Base-by-base conservation (phyloP, 495 filamentous ascomycete species). In the Lophiostoma macrostomum region DNA sequence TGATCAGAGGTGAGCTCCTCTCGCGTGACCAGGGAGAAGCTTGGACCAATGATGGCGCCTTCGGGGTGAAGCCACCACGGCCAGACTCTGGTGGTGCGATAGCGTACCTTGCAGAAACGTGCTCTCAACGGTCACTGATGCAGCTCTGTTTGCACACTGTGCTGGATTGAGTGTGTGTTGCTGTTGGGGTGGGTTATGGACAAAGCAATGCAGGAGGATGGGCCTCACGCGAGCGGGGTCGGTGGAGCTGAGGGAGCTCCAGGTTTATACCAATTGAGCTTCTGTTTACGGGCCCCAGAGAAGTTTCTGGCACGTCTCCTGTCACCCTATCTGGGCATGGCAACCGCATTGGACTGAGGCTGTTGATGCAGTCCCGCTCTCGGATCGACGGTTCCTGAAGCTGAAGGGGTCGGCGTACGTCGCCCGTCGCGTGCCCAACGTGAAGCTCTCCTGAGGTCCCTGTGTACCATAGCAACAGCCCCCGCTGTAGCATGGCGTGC, bases 101-200 rank as follows among this genome's bases (percentile, higher is more conserved):
- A 19, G 35, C 50, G 56, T 60, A 60, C 56, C 56, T 60, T 60
- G 56, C 56, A 60, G 56, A 45, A 44, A 29, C 14, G 39, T 1
- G 40, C 41, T 45, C 39, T n/a, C n/a, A n/a, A n/a, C n/a, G n/a
- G n/a, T n/a, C n/a, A n/a, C n/a, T n/a, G n/a, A n/a, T n/a, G n/a
- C n/a, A n/a, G n/a, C n/a, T n/a, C n/a, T n/a, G n/a, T n/a, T n/a
- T n/a, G n/a, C n/a, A n/a, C n/a, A n/a, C n/a, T n/a, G n/a, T n/a
- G n/a, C n/a, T 36, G 50, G 39, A 36, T 23, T 24, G 30, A 2
- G 18, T 11, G 24, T 29, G 27, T 51, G 48, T 18, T 43, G 47
- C 19, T 30, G 47, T 29, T 18, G 47, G 16, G 25, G 18, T 31
- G 31, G 6, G 47, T 29, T 13, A 18, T 13, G 49, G 40, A 53